A percentile compares a stretch with the other conserved stretches of the same genome.
phyloP scores from a whole-genome alignment of 139 green algal genomes.

The Chlamydomonas schloesseri region DNA sequence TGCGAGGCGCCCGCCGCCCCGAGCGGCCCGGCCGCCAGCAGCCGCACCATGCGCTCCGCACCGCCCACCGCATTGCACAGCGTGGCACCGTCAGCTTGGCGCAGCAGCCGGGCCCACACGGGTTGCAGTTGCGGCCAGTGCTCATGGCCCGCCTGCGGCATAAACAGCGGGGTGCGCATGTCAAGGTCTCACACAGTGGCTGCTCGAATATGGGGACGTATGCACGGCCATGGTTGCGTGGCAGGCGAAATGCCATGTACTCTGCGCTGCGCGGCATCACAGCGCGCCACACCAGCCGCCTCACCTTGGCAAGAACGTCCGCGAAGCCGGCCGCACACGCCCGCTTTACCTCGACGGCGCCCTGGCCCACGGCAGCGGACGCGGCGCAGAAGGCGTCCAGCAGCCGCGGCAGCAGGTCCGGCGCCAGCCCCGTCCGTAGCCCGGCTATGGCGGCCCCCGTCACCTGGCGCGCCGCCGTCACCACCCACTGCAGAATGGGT shows the following conservation, averaged over 20 bases:
- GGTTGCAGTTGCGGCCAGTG: slow-evolving; percentile 28
- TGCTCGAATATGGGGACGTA: too few species aligned
- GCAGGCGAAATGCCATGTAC: too few species aligned
- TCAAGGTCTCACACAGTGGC: too few species aligned
- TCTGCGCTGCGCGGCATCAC: too few species aligned
- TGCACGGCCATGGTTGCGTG: too few species aligned
- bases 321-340: slow-evolving; percentile 11
- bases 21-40: neutral
- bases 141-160: neutral
- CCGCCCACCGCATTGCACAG: neutral
- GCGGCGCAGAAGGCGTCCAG: slow-evolving; percentile 9
- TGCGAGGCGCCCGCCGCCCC: too few species aligned
- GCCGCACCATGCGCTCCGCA: slow-evolving; percentile 2
- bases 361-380: slow-evolving; percentile 31
- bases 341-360: slow-evolving; percentile 3
- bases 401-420: slow-evolving; percentile 16
- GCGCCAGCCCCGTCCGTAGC: neutral
- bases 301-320: neutral
- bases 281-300: too few species aligned
- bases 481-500: slow-evolving; percentile 28
- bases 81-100: neutral
- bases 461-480: slow-evolving; percentile 7
- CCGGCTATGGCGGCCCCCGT: neutral
- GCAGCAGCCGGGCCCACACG: neutral
- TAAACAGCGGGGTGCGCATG: neutral